Percentiles rank a stretch among this genome's conserved stretches.
Conservation (phyloP, 169 alveolate genomes). For the Cryptosporidium viatorum region DNA sequence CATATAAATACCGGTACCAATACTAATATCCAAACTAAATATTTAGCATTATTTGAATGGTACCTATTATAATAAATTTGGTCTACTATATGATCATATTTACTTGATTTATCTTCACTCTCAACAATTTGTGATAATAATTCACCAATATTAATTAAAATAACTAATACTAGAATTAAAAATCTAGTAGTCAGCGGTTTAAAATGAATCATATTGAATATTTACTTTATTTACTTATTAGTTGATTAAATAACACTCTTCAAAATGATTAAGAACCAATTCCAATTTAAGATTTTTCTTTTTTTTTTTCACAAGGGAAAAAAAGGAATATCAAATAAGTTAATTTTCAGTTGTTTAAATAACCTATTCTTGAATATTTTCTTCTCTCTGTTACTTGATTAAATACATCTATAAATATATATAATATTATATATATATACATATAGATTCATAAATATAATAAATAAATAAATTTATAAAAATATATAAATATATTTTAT, state of each 20-base stretch:
- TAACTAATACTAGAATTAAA: background rate
- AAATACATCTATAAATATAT: background rate
- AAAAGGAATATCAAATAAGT: no score
- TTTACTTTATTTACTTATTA: background rate
- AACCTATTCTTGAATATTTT: no score
- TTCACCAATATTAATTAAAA: background rate
- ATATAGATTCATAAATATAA: no score
- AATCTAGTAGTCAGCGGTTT: background rate
- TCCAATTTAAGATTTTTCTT: no score
- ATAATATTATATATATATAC: no score
- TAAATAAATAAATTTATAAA: no score
- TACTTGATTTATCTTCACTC: background rate
- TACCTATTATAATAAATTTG: conserved; percentile 58
- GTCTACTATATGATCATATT: conserved; percentile 1
- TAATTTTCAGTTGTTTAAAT: no score
- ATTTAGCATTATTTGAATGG: conserved; percentile 55
- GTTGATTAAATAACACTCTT: background rate
- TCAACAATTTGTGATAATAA: background rate
- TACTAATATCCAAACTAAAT: conserved; percentile 65
- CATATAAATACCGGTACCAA: conserved; percentile 66
- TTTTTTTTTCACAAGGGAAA: no score
- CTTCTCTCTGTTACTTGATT: background rate
- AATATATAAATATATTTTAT: no score
- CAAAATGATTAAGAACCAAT: no score
- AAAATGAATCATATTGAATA: background rate